These are phyloP conservation scores for Spergularia azorica DNA, from an alignment of 179 eudicot genomes.

Conservation along the genomic window DNA sequence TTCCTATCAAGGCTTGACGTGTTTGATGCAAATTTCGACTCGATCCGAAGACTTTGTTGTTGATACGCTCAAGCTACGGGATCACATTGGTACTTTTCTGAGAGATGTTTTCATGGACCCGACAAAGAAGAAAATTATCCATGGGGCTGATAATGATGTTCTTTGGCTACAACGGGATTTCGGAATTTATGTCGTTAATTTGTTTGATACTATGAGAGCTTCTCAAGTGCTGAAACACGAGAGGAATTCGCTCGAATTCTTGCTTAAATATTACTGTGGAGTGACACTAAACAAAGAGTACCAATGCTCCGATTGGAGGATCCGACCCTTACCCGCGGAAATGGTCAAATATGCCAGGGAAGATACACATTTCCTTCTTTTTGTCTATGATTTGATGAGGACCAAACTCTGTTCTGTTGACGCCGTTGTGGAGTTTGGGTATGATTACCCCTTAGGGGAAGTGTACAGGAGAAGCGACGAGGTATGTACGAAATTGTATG, in stretches of 20 bases:
- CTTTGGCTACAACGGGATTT: slow-evolving; percentile 22
- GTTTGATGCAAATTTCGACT: slow-evolving; percentile 25
- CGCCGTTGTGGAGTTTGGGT: too few relatives aligned
- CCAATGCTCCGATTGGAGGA: not conserved
- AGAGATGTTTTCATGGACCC: slow-evolving; percentile 9
- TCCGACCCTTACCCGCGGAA: not conserved
- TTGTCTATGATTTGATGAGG: slow-evolving; percentile 6
- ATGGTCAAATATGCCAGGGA: slow-evolving; percentile 15
- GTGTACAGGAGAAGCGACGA: not conserved
- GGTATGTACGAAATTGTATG: not conserved
- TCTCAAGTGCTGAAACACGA: slow-evolving; percentile 5
- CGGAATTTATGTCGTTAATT: slow-evolving; percentile 6
- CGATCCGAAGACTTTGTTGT: slow-evolving; percentile 10
- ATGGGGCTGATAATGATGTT: slow-evolving; percentile 9
- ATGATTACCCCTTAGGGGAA: too few relatives aligned
- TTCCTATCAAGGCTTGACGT: slow-evolving; percentile 16
- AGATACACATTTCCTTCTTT: slow-evolving; percentile 4
- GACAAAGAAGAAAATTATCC: slow-evolving; percentile 1
- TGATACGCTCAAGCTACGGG: slow-evolving; percentile 1
- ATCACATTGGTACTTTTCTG: not conserved
- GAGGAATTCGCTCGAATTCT: not conserved
- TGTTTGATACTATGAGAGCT: slow-evolving; percentile 12
- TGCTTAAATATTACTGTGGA: not conserved
- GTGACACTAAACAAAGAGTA: not conserved
- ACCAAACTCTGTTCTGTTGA: not conserved